These are phyloP conservation scores for Kluyveromyces sp. DNA, from an alignment of 1,139 yeast genomes.

Conservation along the genomic window DNA sequence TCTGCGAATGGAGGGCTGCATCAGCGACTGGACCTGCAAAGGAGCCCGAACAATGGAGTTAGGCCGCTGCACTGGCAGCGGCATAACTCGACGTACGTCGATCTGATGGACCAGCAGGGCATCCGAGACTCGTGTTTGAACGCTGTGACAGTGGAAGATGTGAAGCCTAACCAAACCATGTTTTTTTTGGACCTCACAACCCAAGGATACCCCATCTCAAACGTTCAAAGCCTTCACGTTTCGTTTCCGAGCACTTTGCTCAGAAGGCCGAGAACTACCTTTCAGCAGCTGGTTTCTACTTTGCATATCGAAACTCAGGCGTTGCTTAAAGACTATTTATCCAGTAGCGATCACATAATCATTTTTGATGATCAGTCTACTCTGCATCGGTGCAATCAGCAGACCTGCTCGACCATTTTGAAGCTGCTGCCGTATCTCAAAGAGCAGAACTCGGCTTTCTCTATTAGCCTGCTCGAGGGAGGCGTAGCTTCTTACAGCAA, in stretches of 20 bases:
- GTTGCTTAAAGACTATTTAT: conserved; percentile 20
- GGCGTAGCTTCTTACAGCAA: not conserved
- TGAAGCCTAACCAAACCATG: not conserved
- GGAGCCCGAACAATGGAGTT: too few species aligned
- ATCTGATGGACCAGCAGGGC: conserved; percentile 3
- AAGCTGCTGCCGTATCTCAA: conserved; percentile 17
- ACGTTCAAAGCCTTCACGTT: conserved; percentile 39
- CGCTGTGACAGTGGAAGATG: not conserved
- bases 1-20: too few species aligned
- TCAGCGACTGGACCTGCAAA: not conserved
- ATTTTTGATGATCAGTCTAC: conserved; percentile 26
- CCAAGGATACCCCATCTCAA: conserved; percentile 7
- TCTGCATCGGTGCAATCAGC: conserved; percentile 16
- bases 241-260: conserved; percentile 68
- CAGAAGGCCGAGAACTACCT: conserved; percentile 53
- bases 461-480: conserved; percentile 1
- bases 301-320: conserved; percentile 32
- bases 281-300: conserved; percentile 37
- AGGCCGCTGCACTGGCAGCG: conserved; percentile 1
- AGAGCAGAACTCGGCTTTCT: conserved; percentile 3
- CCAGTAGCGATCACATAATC: conserved; percentile 13
- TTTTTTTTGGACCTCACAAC: conserved; percentile 8
- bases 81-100: not conserved
- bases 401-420: conserved; percentile 19
- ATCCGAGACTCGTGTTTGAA: conserved; percentile 3